phyloP scores from a whole-genome alignment of 2,329 filamentous ascomycete genomes.

The Mycosphaerelloides madeirae region DNA sequence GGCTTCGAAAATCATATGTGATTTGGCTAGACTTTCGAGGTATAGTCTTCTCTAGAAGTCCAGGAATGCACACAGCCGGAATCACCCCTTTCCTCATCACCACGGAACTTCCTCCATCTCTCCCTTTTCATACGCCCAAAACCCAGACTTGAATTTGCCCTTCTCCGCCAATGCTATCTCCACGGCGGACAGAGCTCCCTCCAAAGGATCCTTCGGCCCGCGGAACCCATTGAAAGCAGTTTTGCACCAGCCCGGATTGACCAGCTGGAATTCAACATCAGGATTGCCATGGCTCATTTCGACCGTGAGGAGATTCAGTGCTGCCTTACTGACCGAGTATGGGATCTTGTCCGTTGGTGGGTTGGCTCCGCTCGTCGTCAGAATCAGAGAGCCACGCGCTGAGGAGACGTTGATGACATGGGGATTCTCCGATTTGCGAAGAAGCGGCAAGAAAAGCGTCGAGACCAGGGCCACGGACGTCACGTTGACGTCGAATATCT shows the following conservation, averaged over 20 bases:
- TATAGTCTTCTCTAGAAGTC: too few species aligned
- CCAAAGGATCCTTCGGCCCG: constrained; percentile 21
- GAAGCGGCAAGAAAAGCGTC: constrained; percentile 28
- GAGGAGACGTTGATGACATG: constrained; percentile 36
- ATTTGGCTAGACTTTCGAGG: too few species aligned
- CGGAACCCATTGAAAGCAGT: constrained; percentile 25
- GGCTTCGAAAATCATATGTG: too few species aligned
- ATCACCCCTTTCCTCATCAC: not conserved
- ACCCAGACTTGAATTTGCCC: constrained; percentile 15
- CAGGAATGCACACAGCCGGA: too few species aligned
- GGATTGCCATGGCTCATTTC: constrained; percentile 19
- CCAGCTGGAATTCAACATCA: constrained; percentile 16
- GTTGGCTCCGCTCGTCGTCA: constrained; percentile 22
- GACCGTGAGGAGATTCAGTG: constrained; percentile 23
- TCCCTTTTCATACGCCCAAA: constrained; percentile 17
- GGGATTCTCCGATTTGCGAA: constrained; percentile 19
- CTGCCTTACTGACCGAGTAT: constrained; percentile 23
- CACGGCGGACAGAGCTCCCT: constrained; percentile 19
- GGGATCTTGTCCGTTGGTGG: constrained; percentile 27
- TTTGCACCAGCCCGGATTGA: constrained; percentile 23
- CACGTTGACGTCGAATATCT: constrained; percentile 37
- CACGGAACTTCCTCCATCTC: constrained; percentile 14
- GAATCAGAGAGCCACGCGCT: constrained; percentile 25
- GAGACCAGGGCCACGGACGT: constrained; percentile 40
- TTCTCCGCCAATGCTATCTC: constrained; percentile 17